Base-by-base conservation (phyloP, 2,329 filamentous ascomycete species). In the Colletotrichum higginsianum region DNA sequence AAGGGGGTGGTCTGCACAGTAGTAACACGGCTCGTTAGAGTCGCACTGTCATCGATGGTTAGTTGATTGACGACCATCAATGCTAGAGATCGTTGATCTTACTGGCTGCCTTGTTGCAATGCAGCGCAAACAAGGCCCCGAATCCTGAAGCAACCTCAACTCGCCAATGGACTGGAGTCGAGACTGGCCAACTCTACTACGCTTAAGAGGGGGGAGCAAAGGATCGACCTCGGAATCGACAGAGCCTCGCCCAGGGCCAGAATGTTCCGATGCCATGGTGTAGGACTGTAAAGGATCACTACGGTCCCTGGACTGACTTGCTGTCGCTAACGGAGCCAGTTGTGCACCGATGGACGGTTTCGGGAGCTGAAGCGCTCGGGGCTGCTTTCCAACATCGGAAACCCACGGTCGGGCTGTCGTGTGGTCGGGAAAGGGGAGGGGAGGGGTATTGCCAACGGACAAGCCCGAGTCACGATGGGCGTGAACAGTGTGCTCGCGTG, bases 131-230 rank as follows among this genome's bases (percentile, higher is more conserved):
- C 88, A 90, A 16, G 84, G 82, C 18, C 84, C 83, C 18, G 81
- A 78, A 46, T 86, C 84, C 49, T 82, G 84, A 21, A 86, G 80
- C 11, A 90, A 81, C 50, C 83, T 83, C 4, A 90, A 82, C 77
- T 90, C 88, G 52, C 85, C 87, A 56, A 90, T 90, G 21, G 88
- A 90, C 75, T 89, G 84, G 2, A 90, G 80, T 30, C 86, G 84
- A 47, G 86, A 84, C 73, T 87, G 87, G 4, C 86, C 86, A 40
- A 86, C 83, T 53, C 87, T 83, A 64, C 84, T 87, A 73, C 85
- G 82, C 77, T 89, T 89, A 66, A 90, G 75, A 4, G 88, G 88
- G 9, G 88, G 88, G 3, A 90, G 80, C 50, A 88, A 79, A 21
- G 86, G 83, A 66, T 90, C 87, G 47, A 83, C 80, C 57, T 88